Evolutionary conservation across 768 basidiomycete genomes (phyloP), one percentile per base, ranked within the genome.

Genomic region (Pleurotus citrinopileatus): DNA sequence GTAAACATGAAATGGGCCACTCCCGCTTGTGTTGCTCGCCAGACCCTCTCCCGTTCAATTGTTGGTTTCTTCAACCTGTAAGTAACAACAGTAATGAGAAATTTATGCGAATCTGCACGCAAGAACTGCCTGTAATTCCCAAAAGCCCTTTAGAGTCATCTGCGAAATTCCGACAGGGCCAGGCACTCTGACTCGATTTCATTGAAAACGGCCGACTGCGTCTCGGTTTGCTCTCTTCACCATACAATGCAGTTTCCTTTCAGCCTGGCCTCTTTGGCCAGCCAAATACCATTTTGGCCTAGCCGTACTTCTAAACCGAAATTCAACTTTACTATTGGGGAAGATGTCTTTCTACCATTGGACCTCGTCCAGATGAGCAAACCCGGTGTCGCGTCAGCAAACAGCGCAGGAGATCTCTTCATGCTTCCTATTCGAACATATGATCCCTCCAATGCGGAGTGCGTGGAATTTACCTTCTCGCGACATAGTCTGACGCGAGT

Each of bases 281-380:
- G 40, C 19, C 40, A 22, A 17, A 48, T 48, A 27, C 15, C 46
- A 13, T 48, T 34, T 29, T 48, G 46, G 46, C 13, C 17, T 29
- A 29, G 27, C 7, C 17, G 19, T 26, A 10, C 26, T n/a, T 3
- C 22, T 15, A 19, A n/a, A 15, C 46, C 27, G 8, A 48, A 27
- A 48, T 48, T 28, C 46, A 48, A 48, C 46, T 48, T 48, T 29
- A 48, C n/a, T n/a, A 13, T 48, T 20, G 27, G 46, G 29, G 26
- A 34, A 22, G 46, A 48, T 13, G 13, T 48, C 5, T 48, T 48
- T 9, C 28, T 29, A 27, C 46, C 46, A 15, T n/a, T 15, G 4
- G 46, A 48, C 27, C 27, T 48, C 23, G 28, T 48, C 29, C 17
- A n/a, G 19, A 48, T 48, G 28, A 27, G 27, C 27, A 48, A 28